These are phyloP conservation scores for Glaciozyma antarctica DNA, from an alignment of 768 basidiomycete species.

Conservation along the genomic window DNA sequence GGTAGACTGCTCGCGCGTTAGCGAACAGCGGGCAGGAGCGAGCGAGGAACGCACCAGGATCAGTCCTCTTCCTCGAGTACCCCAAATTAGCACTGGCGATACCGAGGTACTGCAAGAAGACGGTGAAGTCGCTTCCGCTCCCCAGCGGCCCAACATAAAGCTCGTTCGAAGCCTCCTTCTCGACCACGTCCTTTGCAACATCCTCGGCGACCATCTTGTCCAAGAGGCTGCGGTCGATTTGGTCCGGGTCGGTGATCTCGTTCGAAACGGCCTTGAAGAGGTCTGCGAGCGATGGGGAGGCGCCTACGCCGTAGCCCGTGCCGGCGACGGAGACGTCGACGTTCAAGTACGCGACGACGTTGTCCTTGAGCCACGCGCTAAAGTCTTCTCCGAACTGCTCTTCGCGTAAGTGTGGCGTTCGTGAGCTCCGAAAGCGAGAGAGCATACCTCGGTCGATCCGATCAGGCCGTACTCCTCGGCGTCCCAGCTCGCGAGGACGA, in stretches of 20 bases:
- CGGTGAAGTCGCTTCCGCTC: conserved; percentile 58
- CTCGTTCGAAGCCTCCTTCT: conserved; percentile 44
- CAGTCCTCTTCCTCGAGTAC: conserved; percentile 38
- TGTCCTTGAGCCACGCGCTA: conserved; percentile 61
- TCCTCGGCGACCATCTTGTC: neutral
- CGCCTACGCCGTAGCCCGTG: conserved; percentile 50
- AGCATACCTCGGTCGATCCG: conserved; percentile 61
- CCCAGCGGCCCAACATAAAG: conserved; percentile 5
- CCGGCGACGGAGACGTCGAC: conserved; percentile 48
- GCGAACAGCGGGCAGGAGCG: conserved; percentile 21
- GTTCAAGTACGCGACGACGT: conserved; percentile 81
- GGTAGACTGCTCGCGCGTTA: conserved; percentile 3
- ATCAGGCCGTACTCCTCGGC: conserved; percentile 62
- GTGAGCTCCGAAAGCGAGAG: neutral
- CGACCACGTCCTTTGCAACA: conserved; percentile 23
- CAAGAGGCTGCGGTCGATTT: conserved; percentile 28
- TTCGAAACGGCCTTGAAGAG: conserved; percentile 60
- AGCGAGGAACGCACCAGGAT: conserved; percentile 39
- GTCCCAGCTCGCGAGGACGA: conserved; percentile 66
- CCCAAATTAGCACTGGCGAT: conserved; percentile 44
- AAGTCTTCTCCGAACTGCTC: conserved; percentile 80
- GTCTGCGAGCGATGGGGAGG: conserved; percentile 73
- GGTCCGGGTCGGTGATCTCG: conserved; percentile 64
- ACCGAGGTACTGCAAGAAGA: conserved; percentile 74
- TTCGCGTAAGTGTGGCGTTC: neutral